phyloP scores from a whole-genome alignment of 2,329 filamentous ascomycete genomes.

The Biscogniauxia mediterranea region DNA sequence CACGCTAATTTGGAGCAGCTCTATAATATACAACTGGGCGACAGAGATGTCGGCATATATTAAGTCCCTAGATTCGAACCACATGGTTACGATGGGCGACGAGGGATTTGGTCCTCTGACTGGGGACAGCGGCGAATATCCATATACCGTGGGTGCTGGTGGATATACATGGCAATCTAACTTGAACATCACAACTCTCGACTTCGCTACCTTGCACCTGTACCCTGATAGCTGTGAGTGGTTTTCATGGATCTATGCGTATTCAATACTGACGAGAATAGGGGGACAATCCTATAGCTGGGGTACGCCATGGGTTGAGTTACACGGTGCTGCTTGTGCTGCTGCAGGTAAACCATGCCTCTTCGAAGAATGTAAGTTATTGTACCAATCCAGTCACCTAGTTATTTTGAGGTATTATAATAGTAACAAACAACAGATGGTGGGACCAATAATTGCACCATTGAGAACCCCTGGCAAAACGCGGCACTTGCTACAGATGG shows the following conservation, averaged over 20 bases:
- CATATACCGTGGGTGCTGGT: slow-evolving; percentile 47
- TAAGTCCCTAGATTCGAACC: slow-evolving; percentile 59
- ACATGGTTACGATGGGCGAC: slow-evolving; percentile 65
- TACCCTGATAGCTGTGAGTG: slow-evolving; percentile 34
- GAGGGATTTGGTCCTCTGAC: slow-evolving; percentile 43
- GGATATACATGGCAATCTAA: slow-evolving; percentile 50
- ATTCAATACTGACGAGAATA: background rate
- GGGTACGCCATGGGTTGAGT: slow-evolving; percentile 36
- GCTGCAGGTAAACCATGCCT: slow-evolving; percentile 40
- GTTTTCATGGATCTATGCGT: background rate
- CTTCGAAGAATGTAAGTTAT: slow-evolving; percentile 40
- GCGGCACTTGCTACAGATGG: slow-evolving; percentile 28
- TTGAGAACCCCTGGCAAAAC: slow-evolving; percentile 31
- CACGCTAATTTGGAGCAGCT: slow-evolving; percentile 27
- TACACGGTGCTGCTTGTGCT: slow-evolving; percentile 38
- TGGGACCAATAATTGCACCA: slow-evolving; percentile 26
- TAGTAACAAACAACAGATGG: slow-evolving; percentile 22
- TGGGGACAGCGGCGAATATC: slow-evolving; percentile 48
- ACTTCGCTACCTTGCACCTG: slow-evolving; percentile 37
- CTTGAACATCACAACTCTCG: slow-evolving; percentile 24
- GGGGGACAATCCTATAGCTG: slow-evolving; percentile 34
- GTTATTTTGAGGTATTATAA: background rate
- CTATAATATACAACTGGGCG: slow-evolving; percentile 59
- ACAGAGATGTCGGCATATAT: slow-evolving; percentile 57
- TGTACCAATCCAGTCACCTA: background rate